phyloP scores from a whole-genome alignment of 306 rosid species.

The Prunus armeniaca region DNA sequence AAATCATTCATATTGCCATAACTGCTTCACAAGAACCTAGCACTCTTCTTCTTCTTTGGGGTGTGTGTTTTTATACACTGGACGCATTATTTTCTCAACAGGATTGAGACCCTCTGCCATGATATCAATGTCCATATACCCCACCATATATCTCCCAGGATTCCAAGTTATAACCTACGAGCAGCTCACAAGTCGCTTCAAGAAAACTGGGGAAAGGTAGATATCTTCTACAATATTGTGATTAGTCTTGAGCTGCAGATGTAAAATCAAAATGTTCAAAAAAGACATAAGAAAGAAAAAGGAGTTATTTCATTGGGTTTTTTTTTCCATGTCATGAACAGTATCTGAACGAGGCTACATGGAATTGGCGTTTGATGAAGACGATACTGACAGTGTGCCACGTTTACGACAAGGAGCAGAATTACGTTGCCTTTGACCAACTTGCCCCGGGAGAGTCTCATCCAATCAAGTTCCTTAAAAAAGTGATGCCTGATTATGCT shows the following conservation, averaged over 20 bases:
- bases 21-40: neutral
- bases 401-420: slow-evolving; percentile 66
- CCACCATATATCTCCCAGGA: slow-evolving; percentile 85
- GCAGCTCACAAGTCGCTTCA: slow-evolving; percentile 80
- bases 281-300: neutral
- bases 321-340: slow-evolving; percentile 28
- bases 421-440: slow-evolving; percentile 66
- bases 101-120: slow-evolving; percentile 88
- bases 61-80: neutral
- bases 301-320: slow-evolving; percentile 16
- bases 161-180: slow-evolving; percentile 85
- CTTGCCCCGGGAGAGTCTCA: slow-evolving; percentile 72
- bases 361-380: slow-evolving; percentile 96
- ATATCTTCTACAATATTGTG: neutral
- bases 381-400: slow-evolving; percentile 91
- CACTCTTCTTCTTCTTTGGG: neutral
- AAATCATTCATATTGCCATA: neutral
- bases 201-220: slow-evolving; percentile 93
- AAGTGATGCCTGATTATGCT: slow-evolving; percentile 84
- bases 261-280: neutral
- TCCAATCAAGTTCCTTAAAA: slow-evolving; percentile 65
- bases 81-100: slow-evolving; percentile 36
- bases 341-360: slow-evolving; percentile 83
- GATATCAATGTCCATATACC: slow-evolving; percentile 88
- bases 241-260: neutral